Evolutionary conservation across 2,329 filamentous ascomycete genomes (phyloP).

Genomic region (Botrytis fabae): DNA sequence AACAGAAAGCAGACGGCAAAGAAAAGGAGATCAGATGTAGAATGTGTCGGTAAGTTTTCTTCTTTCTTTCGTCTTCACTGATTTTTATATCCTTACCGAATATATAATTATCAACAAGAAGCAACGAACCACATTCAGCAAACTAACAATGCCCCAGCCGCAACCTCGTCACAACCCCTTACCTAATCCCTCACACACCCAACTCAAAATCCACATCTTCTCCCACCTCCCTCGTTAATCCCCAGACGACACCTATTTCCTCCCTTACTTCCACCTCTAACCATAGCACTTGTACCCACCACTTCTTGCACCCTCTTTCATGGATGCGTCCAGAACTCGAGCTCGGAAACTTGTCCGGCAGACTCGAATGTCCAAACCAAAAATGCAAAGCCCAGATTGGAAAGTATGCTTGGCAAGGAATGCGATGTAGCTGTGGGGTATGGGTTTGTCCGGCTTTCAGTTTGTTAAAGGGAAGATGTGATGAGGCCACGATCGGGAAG

Average conservation of each 20-base stretch:
- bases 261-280: constrained; percentile 33
- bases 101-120: background rate
- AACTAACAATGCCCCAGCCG: constrained; percentile 40
- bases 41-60: constrained; percentile 68
- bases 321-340: constrained; percentile 92
- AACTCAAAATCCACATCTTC: constrained; percentile 39
- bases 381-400: constrained; percentile 83
- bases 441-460: constrained; percentile 94
- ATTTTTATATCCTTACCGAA: background rate
- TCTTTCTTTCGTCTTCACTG: background rate
- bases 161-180: constrained; percentile 61
- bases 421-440: constrained; percentile 84
- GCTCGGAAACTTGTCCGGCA: constrained; percentile 77
- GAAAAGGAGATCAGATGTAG: constrained; percentile 73
- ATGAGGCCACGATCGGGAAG: constrained; percentile 52
- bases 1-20: constrained; percentile 29
- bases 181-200: constrained; percentile 54
- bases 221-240: constrained; percentile 24
- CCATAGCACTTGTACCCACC: constrained; percentile 67
- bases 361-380: constrained; percentile 75
- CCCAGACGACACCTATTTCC: constrained; percentile 29
- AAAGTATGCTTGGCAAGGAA: constrained; percentile 94
- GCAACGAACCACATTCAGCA: background rate
- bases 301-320: constrained; percentile 87
- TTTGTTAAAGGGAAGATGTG: constrained; percentile 77